A percentile compares a stretch with the other conserved stretches of the same genome.
phyloP scores from a whole-genome alignment of 2,329 filamentous ascomycete genomes.

The Magnaporthiopsis poae region DNA sequence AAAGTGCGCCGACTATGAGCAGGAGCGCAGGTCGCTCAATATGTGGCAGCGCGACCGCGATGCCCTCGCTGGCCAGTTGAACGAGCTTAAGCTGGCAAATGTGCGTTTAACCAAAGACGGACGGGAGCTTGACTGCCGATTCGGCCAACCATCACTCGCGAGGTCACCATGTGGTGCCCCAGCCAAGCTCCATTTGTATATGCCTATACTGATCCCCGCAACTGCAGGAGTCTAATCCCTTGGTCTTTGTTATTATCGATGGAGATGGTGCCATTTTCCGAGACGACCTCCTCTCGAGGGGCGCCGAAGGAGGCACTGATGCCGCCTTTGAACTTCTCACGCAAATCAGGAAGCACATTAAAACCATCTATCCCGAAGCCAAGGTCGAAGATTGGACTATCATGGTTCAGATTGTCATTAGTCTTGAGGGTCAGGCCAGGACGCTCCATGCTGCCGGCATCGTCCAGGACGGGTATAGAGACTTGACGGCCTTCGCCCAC shows the following conservation, averaged over 20 bases:
- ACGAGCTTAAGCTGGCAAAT: constrained; percentile 7
- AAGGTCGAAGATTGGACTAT: constrained; percentile 24
- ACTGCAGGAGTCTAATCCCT: constrained; percentile 22
- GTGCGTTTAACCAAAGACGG: neutral
- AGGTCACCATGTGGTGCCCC: neutral
- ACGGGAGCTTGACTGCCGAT: neutral
- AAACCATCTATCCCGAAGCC: constrained; percentile 16
- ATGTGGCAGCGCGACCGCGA: constrained; percentile 8
- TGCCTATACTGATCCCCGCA: neutral
- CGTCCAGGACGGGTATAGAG: constrained; percentile 14
- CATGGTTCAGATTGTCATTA: constrained; percentile 25
- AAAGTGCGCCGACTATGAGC: constrained; percentile 8
- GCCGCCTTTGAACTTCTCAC: constrained; percentile 22
- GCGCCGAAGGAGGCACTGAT: constrained; percentile 23
- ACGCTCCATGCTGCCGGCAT: constrained; percentile 19
- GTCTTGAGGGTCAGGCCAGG: constrained; percentile 23
- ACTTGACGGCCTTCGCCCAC: constrained; percentile 23
- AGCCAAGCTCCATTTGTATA: too few species aligned
- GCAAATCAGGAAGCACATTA: constrained; percentile 18
- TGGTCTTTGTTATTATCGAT: constrained; percentile 26
- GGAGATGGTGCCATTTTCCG: constrained; percentile 27
- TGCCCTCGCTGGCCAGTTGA: neutral
- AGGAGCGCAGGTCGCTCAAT: constrained; percentile 6
- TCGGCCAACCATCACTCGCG: neutral
- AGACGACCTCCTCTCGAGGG: constrained; percentile 21